phyloP scores from a whole-genome alignment of 257 asterid genomes.

The Penstemon newberryi region DNA sequence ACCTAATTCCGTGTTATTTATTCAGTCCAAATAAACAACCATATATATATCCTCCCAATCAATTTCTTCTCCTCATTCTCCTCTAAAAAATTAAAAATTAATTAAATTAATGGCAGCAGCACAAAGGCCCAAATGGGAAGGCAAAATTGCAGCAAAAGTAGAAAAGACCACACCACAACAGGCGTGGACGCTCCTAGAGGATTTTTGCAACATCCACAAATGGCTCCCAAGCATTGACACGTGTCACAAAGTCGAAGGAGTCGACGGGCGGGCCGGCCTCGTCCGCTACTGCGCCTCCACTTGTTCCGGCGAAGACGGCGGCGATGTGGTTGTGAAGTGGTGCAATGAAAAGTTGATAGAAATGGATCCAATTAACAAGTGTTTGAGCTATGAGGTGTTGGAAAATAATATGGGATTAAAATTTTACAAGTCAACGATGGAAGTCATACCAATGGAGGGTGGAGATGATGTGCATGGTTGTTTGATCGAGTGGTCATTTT shows the following conservation, averaged over 20 bases:
- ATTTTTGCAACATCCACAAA: conserved; percentile 58
- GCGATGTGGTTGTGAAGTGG: conserved; percentile 41
- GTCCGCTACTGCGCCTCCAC: conserved; percentile 61
- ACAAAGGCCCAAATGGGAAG: conserved; percentile 56
- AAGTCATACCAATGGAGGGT: conserved; percentile 32
- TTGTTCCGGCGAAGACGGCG: conserved; percentile 22
- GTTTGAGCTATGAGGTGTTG: conserved; percentile 48
- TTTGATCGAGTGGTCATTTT: conserved; percentile 67
- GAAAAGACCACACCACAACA: conserved; percentile 34
- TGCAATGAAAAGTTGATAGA: conserved; percentile 56
- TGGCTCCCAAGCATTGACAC: conserved; percentile 66
- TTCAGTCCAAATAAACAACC: not conserved
- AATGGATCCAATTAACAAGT: conserved; percentile 35
- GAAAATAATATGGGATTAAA: conserved; percentile 63
- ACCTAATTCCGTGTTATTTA: no score
- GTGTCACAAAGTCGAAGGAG: conserved; percentile 45
- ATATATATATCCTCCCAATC: not conserved
- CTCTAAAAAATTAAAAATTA: not conserved
- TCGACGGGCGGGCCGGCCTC: conserved; percentile 33
- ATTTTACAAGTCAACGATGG: conserved; percentile 42
- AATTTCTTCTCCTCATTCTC: not conserved
- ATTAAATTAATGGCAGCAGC: conserved; percentile 35
- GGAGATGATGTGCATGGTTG: conserved; percentile 42
- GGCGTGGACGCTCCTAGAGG: conserved; percentile 68
- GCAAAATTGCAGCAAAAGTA: conserved; percentile 48